Percentiles rank a stretch among this genome's conserved stretches.
phyloP scores from a whole-genome alignment of 495 filamentous ascomycete genomes.

The Talaromyces wortmannii region DNA sequence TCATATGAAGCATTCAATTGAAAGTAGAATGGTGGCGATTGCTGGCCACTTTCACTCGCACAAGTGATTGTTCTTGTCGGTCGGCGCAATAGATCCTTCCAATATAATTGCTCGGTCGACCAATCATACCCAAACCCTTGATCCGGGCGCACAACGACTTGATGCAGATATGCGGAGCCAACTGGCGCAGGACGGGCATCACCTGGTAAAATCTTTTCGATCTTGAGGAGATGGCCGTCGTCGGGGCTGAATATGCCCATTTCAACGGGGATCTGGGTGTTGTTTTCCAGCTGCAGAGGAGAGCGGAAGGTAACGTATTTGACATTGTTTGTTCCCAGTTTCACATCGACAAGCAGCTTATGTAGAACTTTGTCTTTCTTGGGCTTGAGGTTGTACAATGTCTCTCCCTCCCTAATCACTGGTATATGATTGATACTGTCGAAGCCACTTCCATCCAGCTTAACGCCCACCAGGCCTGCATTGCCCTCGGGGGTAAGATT shows the following conservation, averaged over 20 bases:
- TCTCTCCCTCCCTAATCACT: conserved; percentile 89
- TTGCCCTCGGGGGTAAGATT: conserved; percentile 77
- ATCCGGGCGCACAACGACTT: conserved; percentile 84
- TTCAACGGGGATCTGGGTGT: conserved; percentile 93
- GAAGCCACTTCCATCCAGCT: conserved; percentile 89
- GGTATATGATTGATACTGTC: conserved; percentile 82
- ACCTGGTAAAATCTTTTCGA: conserved; percentile 93
- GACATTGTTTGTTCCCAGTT: conserved; percentile 83
- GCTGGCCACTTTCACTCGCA: conserved; percentile 70
- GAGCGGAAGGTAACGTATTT: conserved; percentile 97
- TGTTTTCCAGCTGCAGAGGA: conserved; percentile 93
- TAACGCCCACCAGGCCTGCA: conserved; percentile 68
- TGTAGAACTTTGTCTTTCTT: conserved; percentile 80
- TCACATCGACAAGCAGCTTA: conserved; percentile 86
- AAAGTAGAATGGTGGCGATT: conserved; percentile 85
- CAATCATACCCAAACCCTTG: conserved; percentile 95
- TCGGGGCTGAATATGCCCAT: conserved; percentile 85
- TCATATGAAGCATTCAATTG: conserved; percentile 83
- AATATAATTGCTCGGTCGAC: conserved; percentile 82
- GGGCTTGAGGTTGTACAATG: conserved; percentile 75
- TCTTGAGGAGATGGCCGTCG: conserved; percentile 88
- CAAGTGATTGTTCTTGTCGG: conserved; percentile 83
- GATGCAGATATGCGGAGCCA: conserved; percentile 86
- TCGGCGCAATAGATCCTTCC: conserved; percentile 80
- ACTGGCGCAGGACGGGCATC: conserved; percentile 88